Base-by-base conservation (phyloP, 2,329 filamentous ascomycete species). In the Mycosphaerella sp. region DNA sequence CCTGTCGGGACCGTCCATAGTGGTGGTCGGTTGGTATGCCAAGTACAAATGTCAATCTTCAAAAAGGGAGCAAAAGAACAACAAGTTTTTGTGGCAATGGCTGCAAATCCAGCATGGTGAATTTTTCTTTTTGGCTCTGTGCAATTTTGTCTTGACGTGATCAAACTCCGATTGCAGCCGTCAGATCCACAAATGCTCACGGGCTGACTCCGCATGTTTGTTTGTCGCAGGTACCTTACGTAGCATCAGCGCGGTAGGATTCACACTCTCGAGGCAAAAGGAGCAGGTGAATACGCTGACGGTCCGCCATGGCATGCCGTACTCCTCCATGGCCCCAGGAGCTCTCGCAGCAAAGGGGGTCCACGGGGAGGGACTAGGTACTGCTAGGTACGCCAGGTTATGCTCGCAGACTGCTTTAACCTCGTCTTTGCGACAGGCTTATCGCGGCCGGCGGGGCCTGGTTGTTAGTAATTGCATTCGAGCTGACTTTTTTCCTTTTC, bases 1-100 rank as follows among this genome's bases (percentile, higher is more conserved):
- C 23, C 47, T 53, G 5, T 64, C 61, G 48, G 65, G 64, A 38
- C 58, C 43, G 26, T 58, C 58, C 43, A 67, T 65, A 61, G 67
- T 68, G 45, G 21, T 21, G 21, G 21, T 21, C 3, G 21, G 31
- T 6, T n/a, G 34, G 12, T 38, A 38, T 38, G 34, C 34, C 34
- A 12, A 38, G 34, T 38, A 38, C 34, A 38, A 38, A 11, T 38
- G 34, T 38, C 10, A 9, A 38, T 11, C 6, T 38, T 38, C 34
- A 38, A 10, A 38, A 9, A 29, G 26, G 26, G 26, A 29, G 26
- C 26, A 29, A 29, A 29, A 4, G 26, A 7, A 29, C 26, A 29
- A 29, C 21, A 21, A 4, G 21, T 1, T 7, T 29, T 7, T 29
- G 26, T 29, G 26, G 26, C 26, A 6, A 29, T 29, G 6, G 26